Base-by-base conservation (phyloP, 108 stramenopile species). In the Poteriospumella lacustris region DNA sequence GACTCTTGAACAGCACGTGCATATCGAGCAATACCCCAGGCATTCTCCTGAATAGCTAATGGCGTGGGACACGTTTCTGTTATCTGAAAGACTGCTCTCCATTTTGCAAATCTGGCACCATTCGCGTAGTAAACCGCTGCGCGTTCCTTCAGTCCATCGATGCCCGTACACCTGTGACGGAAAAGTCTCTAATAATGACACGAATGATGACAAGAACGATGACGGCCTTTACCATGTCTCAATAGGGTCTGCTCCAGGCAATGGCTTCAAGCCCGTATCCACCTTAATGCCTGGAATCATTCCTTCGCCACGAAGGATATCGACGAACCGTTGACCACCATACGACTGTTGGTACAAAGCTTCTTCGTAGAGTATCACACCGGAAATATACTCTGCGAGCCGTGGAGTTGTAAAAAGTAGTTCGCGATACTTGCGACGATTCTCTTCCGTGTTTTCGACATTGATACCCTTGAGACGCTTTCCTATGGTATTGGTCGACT, bases 401-500 rank as follows among this genome's bases (percentile, higher is more conserved):
- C 43, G 43, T 1, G 82, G 82, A 76, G 82, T 78, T 59, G 84
- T 83, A 83, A 83, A 84, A 42, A 84, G 84, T 75, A 84, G 75
- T 38, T 80, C 83, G 70, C 26, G 77, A 1, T 26, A 58, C 1
- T 15, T 19, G 1, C 19, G 5, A 15, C 69, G 2, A 70, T 43
- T 64, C 3, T 64, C 60, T 64, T 64, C 60, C 3, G 60, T 64
- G 60, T 64, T 64, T 39, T 84, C 84, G 19, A 84, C 76, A 15
- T 72, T 70, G 80, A 84, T 84, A 24, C 80, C 69, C 31, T 80
- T 78, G 75, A 84, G 68, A 36, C 83, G 84, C 80, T 84, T 84
- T 36, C 83, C 92, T 68, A 93, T 92, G 15, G 94, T 95, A 43
- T 78, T 90, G 42, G 90, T 88, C 36, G 90, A 85, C 86, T 95